phyloP scores from a whole-genome alignment of 2,329 filamentous ascomycete genomes.

The Sclerotinia trifoliorum region DNA sequence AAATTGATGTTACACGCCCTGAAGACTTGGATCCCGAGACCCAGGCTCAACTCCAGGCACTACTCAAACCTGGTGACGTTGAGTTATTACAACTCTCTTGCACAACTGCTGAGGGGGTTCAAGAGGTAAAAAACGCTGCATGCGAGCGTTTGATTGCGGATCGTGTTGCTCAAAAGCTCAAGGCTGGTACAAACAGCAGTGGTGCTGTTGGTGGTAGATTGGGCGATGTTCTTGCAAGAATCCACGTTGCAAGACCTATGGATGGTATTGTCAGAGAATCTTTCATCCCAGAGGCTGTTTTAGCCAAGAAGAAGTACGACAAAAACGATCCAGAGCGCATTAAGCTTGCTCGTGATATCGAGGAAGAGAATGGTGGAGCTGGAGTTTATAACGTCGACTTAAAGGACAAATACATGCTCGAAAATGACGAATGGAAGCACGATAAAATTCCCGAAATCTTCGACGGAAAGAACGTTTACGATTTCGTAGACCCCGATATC shows the following conservation, averaged over 20 bases:
- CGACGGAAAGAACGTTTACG: conserved; percentile 95
- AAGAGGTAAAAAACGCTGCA: conserved; percentile 90
- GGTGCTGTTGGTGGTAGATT: conserved; percentile 78
- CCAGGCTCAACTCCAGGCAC: conserved; percentile 72
- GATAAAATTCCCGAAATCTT: conserved; percentile 94
- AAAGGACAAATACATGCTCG: conserved; percentile 82
- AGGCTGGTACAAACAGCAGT: conserved; percentile 77
- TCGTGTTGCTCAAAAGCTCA: conserved; percentile 91
- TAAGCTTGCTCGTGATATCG: conserved; percentile 78
- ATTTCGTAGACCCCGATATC: conserved; percentile 96
- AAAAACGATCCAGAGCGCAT: conserved; percentile 82
- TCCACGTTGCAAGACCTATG: conserved; percentile 94
- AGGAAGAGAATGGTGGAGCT: conserved; percentile 88
- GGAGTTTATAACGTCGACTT: conserved; percentile 96
- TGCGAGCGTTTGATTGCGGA: conserved; percentile 92
- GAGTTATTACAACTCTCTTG: conserved; percentile 93
- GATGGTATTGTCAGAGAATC: conserved; percentile 75
- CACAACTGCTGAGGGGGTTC: conserved; percentile 91
- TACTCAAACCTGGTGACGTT: conserved; percentile 84
- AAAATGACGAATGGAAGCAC: conserved; percentile 89
- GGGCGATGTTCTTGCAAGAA: conserved; percentile 86
- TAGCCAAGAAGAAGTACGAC: conserved; percentile 83
- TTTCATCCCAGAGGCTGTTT: conserved; percentile 83
- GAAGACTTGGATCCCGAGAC: conserved; percentile 81
- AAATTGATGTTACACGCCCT: conserved; percentile 87